These are phyloP conservation scores for Fusarium siculi DNA, from an alignment of 2,329 filamentous ascomycete species.

Conservation along the genomic window DNA sequence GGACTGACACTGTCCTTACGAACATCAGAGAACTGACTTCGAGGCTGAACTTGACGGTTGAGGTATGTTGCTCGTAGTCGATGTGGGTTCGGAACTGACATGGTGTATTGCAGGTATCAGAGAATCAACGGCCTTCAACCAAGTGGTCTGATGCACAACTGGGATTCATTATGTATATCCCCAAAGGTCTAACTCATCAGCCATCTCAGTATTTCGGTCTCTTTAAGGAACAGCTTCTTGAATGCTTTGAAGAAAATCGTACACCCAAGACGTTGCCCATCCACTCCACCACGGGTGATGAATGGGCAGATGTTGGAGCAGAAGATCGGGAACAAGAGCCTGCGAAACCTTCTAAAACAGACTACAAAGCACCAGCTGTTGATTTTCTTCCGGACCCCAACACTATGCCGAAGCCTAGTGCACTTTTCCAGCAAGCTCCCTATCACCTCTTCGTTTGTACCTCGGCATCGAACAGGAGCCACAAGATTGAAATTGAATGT, in stretches of 20 bases:
- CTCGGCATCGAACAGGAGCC: constrained; percentile 25
- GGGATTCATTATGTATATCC: constrained; percentile 54
- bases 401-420: constrained; percentile 57
- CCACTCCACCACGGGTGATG: constrained; percentile 48
- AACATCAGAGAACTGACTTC: constrained; percentile 36
- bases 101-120: constrained; percentile 24
- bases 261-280: constrained; percentile 18
- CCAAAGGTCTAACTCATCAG: constrained; percentile 46
- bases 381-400: constrained; percentile 55
- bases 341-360: not conserved
- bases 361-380: not conserved
- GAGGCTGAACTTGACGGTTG: constrained; percentile 50
- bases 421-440: constrained; percentile 59
- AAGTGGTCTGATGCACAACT: constrained; percentile 51
- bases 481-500: constrained; percentile 55
- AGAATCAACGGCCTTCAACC: constrained; percentile 46
- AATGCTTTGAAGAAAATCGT: constrained; percentile 49
- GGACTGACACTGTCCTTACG: constrained; percentile 57
- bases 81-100: no score
- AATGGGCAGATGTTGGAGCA: constrained; percentile 57
- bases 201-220: constrained; percentile 49
- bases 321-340: constrained; percentile 36
- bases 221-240: constrained; percentile 50
- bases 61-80: constrained; percentile 50
- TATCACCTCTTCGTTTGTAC: constrained; percentile 58